Evolutionary conservation across 139 green algal genomes (phyloP).

Genomic region (Chlorella sorokiniana): DNA sequence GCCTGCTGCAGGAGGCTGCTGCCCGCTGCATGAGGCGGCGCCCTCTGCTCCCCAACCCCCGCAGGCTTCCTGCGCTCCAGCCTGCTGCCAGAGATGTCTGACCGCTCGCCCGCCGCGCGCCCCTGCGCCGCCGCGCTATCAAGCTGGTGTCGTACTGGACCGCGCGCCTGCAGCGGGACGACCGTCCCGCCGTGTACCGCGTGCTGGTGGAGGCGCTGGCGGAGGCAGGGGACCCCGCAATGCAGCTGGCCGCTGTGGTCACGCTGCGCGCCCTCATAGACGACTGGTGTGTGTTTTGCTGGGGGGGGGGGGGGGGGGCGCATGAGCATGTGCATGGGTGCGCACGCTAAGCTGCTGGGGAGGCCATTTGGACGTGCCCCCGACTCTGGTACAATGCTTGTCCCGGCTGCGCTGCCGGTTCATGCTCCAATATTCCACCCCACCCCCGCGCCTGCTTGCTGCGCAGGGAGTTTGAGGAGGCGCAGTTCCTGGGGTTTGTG

Average conservation of each 20-base stretch:
- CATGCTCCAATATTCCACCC: background rate
- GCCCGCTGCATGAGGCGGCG: too few species aligned
- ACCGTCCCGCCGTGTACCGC: conserved; percentile 61
- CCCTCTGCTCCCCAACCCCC: background rate
- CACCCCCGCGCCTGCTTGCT: background rate
- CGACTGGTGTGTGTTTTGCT: conserved; percentile 57
- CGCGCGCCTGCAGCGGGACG: conserved; percentile 41
- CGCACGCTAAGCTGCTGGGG: background rate
- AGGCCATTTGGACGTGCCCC: too few species aligned
- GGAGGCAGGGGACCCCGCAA: conserved; percentile 43
- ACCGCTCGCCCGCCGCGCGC: conserved; percentile 31
- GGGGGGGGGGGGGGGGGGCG: background rate
- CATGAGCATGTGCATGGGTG: background rate
- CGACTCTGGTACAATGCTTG: too few species aligned
- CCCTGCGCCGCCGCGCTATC: conserved; percentile 60
- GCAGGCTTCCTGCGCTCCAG: conserved; percentile 20
- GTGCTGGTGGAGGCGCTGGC: conserved; percentile 55
- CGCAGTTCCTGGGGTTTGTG: conserved; percentile 63
- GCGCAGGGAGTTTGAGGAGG: conserved; percentile 68
- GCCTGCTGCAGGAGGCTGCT: background rate
- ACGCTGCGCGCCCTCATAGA: conserved; percentile 75
- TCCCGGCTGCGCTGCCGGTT: background rate
- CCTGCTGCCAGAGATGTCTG: conserved; percentile 58
- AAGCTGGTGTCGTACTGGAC: conserved; percentile 67
- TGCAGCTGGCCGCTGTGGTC: conserved; percentile 67